These are phyloP conservation scores for Saitozyma podzolica DNA, from an alignment of 768 basidiomycete species.

Conservation along the genomic window DNA sequence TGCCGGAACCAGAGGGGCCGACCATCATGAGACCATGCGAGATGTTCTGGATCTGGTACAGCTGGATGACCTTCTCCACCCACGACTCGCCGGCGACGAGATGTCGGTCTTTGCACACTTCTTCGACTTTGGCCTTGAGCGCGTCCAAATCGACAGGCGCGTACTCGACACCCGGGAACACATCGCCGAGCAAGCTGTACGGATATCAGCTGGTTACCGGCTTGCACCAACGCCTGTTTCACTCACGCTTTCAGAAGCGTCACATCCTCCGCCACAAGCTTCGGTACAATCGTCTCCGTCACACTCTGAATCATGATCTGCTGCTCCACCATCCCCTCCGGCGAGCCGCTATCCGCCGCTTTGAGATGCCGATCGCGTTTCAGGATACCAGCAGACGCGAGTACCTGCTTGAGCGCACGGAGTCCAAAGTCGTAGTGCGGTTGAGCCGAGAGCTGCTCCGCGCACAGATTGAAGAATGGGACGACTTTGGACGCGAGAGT, in stretches of 20 bases:
- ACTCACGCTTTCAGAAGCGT: conserved; percentile 83
- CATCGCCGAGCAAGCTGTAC: conserved; percentile 81
- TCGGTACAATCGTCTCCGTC: conserved; percentile 96
- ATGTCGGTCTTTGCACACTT: conserved; percentile 81
- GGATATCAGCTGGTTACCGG: neutral
- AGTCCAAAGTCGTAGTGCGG: conserved; percentile 99
- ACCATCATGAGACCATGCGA: conserved; percentile 99
- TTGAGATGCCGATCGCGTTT: conserved; percentile 74
- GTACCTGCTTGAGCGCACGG: conserved; percentile 92
- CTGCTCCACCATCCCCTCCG: conserved; percentile 68
- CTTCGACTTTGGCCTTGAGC: conserved; percentile 77
- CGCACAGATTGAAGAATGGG: conserved; percentile 98
- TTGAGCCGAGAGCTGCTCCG: conserved; percentile 93
- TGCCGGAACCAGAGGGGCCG: conserved; percentile 93
- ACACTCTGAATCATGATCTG: conserved; percentile 98
- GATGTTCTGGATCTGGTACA: conserved; percentile 99
- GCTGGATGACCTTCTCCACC: conserved; percentile 92
- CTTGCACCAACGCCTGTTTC: neutral
- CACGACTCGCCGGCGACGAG: conserved; percentile 84
- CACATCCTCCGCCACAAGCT: conserved; percentile 95
- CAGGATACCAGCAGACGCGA: conserved; percentile 94
- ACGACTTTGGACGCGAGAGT: conserved; percentile 97
- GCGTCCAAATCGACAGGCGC: conserved; percentile 82
- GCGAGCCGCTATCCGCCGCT: conserved; percentile 19
- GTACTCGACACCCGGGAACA: conserved; percentile 95